Evolutionary conservation across 164 flowering plant species (phyloP), one percentile per base, ranked within the genome.

Genomic region (Chimonanthus salicifolius): DNA sequence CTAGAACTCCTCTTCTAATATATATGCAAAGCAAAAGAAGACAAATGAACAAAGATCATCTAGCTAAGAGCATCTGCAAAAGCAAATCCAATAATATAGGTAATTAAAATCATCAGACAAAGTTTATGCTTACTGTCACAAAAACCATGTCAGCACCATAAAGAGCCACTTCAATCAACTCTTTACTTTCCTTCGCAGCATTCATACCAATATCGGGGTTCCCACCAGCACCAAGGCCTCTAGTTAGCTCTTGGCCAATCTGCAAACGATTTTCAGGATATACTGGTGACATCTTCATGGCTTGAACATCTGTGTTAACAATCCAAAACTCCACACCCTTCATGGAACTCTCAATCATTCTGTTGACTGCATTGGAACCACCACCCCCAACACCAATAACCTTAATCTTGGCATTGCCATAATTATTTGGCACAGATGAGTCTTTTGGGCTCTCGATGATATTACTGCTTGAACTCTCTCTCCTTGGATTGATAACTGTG

Each of bases 321-420:
- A 94, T 91, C 97, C 97, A 94, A 74, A 94, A 92, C 85, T 94
- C 97, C 49, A 94, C 97, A 76, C 97, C 97, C 77, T 88, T 86
- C 99, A 94, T 88, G 13, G 89, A 78, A 80, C 97, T 91, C 83
- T 91, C 97, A 62, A 92, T 94, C 97, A 94, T 92, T 49, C 99
- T 87, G 77, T 94, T 94, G 47, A 94, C 97, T 43, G 97, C 97
- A 87, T 94, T 92, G 47, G 99, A 94, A 46, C 99, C 99, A 71
- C 97, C 97, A 74, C 99, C 99, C 45, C 99, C 99, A 78, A 94
- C 92, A 64, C 99, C 99, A 83, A 94, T 84, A 69, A 94, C 99
- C 82, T 94, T 94, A 75, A 94, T 94, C 86, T 84, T 94, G 9
- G 99, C 97, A 70, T 84, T 94, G 78, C 80, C 87, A 54, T 79